These are phyloP conservation scores for Isoetes taiwanensis DNA, from an alignment of 75 land plant species.

Conservation along the genomic window DNA sequence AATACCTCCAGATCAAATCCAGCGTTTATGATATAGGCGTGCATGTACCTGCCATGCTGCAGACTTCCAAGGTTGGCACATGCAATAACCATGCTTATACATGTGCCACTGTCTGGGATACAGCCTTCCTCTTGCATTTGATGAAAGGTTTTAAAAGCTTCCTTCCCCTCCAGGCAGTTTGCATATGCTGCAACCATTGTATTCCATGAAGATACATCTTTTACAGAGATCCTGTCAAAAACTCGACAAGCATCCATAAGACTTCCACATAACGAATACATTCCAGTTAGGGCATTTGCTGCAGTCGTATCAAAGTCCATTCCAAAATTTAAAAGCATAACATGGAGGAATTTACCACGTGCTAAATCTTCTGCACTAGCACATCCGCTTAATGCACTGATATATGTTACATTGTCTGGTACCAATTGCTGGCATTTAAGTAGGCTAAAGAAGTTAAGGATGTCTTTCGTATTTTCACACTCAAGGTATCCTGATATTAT, in stretches of 20 bases:
- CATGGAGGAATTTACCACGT: constrained; percentile 24
- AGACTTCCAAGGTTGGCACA: background rate
- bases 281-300: constrained; percentile 10
- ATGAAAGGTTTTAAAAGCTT: background rate
- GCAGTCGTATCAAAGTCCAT: constrained; percentile 12
- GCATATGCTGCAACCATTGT: constrained; percentile 15
- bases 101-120: background rate
- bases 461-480: no score
- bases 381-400: constrained; percentile 25
- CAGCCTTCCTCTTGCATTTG: background rate
- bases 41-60: constrained; percentile 1
- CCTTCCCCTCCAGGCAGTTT: background rate
- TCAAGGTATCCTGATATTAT: no score
- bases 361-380: constrained; percentile 20
- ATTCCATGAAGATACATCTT: constrained; percentile 14
- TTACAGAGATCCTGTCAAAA: constrained; percentile 8
- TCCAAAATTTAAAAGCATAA: constrained; percentile 16
- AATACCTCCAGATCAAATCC: constrained; percentile 14
- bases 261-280: constrained; percentile 18
- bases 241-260: constrained; percentile 11
- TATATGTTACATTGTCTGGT: constrained; percentile 30
- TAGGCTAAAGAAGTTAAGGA: no score
- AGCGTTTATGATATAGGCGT: constrained; percentile 21
- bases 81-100: background rate
- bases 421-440: no score